Conservation (phyloP, 1,139 yeast species). For the Blastobotrys apis region DNA sequence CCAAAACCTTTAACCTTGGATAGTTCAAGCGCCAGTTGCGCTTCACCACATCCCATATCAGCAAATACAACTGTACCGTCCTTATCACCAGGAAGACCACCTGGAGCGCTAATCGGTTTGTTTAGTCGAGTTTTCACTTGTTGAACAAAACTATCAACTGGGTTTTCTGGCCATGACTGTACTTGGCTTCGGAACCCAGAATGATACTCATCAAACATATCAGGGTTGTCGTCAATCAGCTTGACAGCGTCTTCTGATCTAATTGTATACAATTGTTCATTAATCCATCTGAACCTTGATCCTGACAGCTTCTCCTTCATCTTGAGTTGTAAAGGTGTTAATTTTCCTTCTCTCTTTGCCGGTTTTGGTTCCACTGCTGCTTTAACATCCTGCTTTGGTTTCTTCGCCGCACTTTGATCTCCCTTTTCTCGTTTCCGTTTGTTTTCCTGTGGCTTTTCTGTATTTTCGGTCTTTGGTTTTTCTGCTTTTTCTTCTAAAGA, state of each 20-base stretch:
- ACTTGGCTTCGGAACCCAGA: slow-evolving; percentile 94
- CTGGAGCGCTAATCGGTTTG: slow-evolving; percentile 84
- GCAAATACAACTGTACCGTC: slow-evolving; percentile 64
- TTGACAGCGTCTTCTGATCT: slow-evolving; percentile 71
- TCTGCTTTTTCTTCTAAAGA: slow-evolving; percentile 18
- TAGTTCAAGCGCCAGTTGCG: slow-evolving; percentile 70
- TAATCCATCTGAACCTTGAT: slow-evolving; percentile 95
- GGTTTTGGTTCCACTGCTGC: background rate
- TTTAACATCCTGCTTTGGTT: slow-evolving; percentile 2
- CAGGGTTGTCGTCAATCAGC: slow-evolving; percentile 75
- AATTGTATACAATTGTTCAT: slow-evolving; percentile 87
- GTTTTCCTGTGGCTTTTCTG: slow-evolving; percentile 26
- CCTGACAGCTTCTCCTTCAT: slow-evolving; percentile 95
- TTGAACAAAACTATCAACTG: slow-evolving; percentile 80
- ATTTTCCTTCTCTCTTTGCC: slow-evolving; percentile 36
- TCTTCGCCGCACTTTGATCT: slow-evolving; percentile 4
- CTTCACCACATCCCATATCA: slow-evolving; percentile 99
- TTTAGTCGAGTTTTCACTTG: slow-evolving; percentile 60
- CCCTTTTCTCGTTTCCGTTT: slow-evolving; percentile 15
- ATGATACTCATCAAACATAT: slow-evolving; percentile 88
- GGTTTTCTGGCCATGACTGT: slow-evolving; percentile 96
- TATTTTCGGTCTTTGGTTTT: slow-evolving; percentile 17
- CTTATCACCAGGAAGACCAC: slow-evolving; percentile 65
- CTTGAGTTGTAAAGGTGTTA: slow-evolving; percentile 90
- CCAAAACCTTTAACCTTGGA: slow-evolving; percentile 40